phyloP scores from a whole-genome alignment of 805 yeast species.

The Candida argentea region DNA sequence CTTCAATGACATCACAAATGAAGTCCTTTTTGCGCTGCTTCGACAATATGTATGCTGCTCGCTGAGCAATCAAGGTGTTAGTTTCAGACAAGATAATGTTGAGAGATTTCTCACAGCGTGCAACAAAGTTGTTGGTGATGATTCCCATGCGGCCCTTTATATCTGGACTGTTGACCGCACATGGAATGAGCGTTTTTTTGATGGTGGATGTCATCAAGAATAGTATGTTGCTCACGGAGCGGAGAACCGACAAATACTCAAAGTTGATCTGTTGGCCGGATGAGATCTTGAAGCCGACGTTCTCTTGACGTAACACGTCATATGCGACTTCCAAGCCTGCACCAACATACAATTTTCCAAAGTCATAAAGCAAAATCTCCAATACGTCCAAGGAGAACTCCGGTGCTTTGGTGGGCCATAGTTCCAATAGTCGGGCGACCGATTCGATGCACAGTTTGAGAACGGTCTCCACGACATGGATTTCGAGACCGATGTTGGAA shows the following conservation, averaged over 20 bases:
- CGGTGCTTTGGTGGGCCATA: slow-evolving; percentile 52
- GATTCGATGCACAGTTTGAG: slow-evolving; percentile 66
- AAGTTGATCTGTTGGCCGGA: slow-evolving; percentile 28
- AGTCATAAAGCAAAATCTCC: slow-evolving; percentile 55
- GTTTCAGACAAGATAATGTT: slow-evolving; percentile 56
- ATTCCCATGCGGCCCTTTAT: slow-evolving; percentile 50
- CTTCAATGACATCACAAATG: slow-evolving; percentile 34
- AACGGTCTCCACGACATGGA: slow-evolving; percentile 48
- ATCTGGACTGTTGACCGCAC: slow-evolving; percentile 50
- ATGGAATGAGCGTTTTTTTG: slow-evolving; percentile 66
- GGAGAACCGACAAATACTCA: slow-evolving; percentile 38
- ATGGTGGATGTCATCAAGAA: slow-evolving; percentile 61
- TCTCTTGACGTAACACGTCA: slow-evolving; percentile 30
- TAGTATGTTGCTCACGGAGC: slow-evolving; percentile 48
- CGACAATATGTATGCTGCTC: slow-evolving; percentile 37
- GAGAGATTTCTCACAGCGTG: slow-evolving; percentile 54
- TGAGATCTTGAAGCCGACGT: slow-evolving; percentile 13
- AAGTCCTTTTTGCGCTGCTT: slow-evolving; percentile 75
- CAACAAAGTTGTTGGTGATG: slow-evolving; percentile 49
- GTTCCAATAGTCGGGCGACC: slow-evolving; percentile 64
- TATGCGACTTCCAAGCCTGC: slow-evolving; percentile 66
- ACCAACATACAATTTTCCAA: slow-evolving; percentile 68
- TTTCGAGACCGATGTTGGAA: slow-evolving; percentile 20
- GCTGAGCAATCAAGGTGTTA: slow-evolving; percentile 39
- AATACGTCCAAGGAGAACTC: slow-evolving; percentile 56